These are phyloP conservation scores for Nitzschia inconspicua DNA, from an alignment of 108 stramenopile species.

Conservation along the genomic window DNA sequence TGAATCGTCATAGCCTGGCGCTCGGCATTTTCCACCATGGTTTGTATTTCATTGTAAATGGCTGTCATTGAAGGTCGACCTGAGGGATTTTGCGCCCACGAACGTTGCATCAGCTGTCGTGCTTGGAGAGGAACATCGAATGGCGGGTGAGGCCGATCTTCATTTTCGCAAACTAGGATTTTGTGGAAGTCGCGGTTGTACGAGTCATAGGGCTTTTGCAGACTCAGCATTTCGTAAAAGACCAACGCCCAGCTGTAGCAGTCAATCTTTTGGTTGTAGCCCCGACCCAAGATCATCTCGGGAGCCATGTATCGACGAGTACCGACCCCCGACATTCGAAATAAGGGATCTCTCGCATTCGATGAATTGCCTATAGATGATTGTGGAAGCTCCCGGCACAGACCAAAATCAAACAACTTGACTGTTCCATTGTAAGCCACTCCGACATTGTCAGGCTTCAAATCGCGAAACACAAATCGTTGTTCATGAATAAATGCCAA, in stretches of 20 bases:
- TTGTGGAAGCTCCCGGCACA: constrained; percentile 20
- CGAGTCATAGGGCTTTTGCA: constrained; percentile 20
- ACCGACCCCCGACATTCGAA: constrained; percentile 20
- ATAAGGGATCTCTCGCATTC: background rate
- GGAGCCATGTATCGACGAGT: constrained; percentile 38
- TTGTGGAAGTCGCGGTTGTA: constrained; percentile 18
- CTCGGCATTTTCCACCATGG: background rate
- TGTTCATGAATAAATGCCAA: background rate
- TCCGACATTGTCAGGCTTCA: constrained; percentile 13
- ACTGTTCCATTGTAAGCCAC: constrained; percentile 1
- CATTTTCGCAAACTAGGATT: constrained; percentile 20
- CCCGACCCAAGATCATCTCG: constrained; percentile 18
- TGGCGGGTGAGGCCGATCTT: constrained; percentile 20
- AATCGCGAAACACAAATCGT: constrained; percentile 3
- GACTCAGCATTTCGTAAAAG: constrained; percentile 27
- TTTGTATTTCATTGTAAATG: background rate
- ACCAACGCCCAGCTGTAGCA: constrained; percentile 57
- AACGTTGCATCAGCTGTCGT: constrained; percentile 8
- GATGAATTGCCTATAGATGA: background rate
- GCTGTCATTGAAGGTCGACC: constrained; percentile 46
- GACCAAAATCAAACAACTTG: constrained; percentile 34
- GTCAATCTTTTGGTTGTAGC: constrained; percentile 54
- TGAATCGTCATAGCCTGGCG: background rate
- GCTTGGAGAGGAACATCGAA: background rate
- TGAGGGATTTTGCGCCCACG: constrained; percentile 43